These are phyloP conservation scores for Colletotrichum trifolii DNA, from an alignment of 2,329 filamentous ascomycete species.

Conservation along the genomic window DNA sequence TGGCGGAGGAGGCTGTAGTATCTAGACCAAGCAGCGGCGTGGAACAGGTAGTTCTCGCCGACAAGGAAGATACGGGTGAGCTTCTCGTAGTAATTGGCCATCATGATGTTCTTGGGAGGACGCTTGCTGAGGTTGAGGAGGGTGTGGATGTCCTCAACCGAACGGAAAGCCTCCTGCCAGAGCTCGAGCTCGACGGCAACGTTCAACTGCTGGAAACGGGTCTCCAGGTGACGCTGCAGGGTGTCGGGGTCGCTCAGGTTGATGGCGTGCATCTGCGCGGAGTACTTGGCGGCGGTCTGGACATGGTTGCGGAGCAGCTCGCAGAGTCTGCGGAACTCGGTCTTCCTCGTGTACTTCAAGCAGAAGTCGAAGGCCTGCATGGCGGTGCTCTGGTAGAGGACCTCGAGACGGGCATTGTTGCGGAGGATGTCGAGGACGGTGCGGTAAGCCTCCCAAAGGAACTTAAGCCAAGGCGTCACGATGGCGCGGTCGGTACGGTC, in stretches of 20 bases:
- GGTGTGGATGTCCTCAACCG: conserved; percentile 98
- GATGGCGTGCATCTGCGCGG: conserved; percentile 98
- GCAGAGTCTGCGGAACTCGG: conserved; percentile 97
- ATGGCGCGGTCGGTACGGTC: conserved; percentile 98
- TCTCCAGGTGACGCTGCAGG: conserved; percentile 95
- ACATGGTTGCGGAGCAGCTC: conserved; percentile 98
- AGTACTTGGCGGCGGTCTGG: conserved; percentile 99
- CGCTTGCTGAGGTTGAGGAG: conserved; percentile 98
- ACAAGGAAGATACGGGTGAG: conserved; percentile 98
- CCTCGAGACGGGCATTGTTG: conserved; percentile 97
- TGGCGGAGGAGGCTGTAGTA: conserved; percentile 97
- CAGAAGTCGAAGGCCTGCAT: conserved; percentile 99
- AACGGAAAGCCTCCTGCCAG: conserved; percentile 99
- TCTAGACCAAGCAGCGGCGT: conserved; percentile 95
- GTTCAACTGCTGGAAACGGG: conserved; percentile 97
- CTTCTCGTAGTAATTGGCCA: conserved; percentile 99
- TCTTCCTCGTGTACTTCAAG: conserved; percentile 97
- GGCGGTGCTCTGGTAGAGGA: conserved; percentile 98
- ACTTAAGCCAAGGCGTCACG: conserved; percentile 99
- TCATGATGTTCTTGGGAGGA: conserved; percentile 98
- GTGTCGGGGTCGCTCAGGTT: conserved; percentile 98
- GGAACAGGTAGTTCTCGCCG: conserved; percentile 99
- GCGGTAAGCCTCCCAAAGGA: conserved; percentile 98
- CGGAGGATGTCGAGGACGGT: conserved; percentile 98
- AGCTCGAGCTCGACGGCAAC: conserved; percentile 97